Conservation (phyloP, 2,329 filamentous ascomycete genomes). For the Diaporthe vexans region DNA sequence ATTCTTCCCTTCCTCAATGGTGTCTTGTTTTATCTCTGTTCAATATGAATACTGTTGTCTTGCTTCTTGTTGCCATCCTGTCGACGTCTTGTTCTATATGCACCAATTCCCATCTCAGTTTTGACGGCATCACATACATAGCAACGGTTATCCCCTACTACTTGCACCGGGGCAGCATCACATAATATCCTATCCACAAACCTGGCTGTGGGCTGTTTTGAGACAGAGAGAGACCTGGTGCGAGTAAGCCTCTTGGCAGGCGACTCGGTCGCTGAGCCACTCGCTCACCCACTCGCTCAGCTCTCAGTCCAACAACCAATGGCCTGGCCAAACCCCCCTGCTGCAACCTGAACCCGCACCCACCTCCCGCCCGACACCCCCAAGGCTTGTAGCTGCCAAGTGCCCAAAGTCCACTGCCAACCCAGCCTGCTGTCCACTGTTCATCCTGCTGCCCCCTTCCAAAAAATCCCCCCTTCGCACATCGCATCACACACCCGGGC, state of each 20-base stretch:
- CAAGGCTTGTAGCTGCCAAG: constrained; percentile 40
- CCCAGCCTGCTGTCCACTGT: constrained; percentile 48
- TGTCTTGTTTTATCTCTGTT: not conserved
- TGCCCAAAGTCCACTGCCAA: constrained; percentile 46
- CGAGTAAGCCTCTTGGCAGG: not conserved
- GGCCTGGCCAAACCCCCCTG: not conserved
- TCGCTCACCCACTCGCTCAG: not conserved
- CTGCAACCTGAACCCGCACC: constrained; percentile 17
- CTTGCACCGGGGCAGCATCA: not conserved
- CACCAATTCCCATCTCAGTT: not conserved
- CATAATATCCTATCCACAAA: not conserved
- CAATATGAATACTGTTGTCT: not conserved
- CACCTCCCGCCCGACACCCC: constrained; percentile 18
- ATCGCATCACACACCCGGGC: constrained; percentile 51
- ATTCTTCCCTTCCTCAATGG: not conserved
- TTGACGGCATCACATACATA: not conserved
- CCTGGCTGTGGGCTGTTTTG: not conserved
- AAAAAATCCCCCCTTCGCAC: constrained; percentile 47
- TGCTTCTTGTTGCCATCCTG: not conserved
- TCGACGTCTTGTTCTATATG: not conserved
- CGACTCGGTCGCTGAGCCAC: no score
- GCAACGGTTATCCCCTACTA: not conserved
- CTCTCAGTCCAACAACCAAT: constrained; percentile 3
- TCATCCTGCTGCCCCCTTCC: constrained; percentile 22
- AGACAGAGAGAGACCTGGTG: not conserved